phyloP scores from a whole-genome alignment of 2,329 filamentous ascomycete genomes.

The Arthrobotrys megalospora region DNA sequence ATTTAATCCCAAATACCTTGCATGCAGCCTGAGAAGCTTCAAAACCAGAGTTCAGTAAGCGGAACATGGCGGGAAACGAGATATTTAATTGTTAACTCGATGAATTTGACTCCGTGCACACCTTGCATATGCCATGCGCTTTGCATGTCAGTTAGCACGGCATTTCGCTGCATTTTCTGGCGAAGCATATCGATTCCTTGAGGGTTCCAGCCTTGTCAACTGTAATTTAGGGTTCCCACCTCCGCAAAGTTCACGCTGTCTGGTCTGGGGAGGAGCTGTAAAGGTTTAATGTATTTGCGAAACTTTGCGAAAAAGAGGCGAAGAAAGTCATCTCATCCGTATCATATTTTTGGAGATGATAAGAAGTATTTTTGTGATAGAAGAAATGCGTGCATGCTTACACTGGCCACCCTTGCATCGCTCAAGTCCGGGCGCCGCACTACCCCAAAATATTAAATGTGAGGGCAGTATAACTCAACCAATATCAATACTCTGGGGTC shows the following conservation, averaged over 20 bases:
- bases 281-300: slow-evolving; percentile 32
- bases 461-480: slow-evolving; percentile 7
- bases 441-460: slow-evolving; percentile 41
- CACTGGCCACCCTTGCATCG: slow-evolving; percentile 52
- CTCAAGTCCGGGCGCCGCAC: slow-evolving; percentile 46
- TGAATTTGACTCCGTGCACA: slow-evolving; percentile 21
- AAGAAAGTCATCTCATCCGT: slow-evolving; percentile 32
- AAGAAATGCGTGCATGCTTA: slow-evolving; percentile 19
- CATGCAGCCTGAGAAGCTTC: slow-evolving; percentile 31
- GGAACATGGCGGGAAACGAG: slow-evolving; percentile 59
- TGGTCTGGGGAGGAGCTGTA: background rate
- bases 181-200: slow-evolving; percentile 47
- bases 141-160: slow-evolving; percentile 20
- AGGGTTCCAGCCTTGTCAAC: slow-evolving; percentile 37
- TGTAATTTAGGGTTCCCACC: slow-evolving; percentile 49
- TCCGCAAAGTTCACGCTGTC: background rate
- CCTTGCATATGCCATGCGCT: slow-evolving; percentile 32
- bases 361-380: slow-evolving; percentile 42
- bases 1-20: slow-evolving; percentile 36
- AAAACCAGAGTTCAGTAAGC: slow-evolving; percentile 53
- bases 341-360: slow-evolving; percentile 43
- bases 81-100: slow-evolving; percentile 51
- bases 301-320: slow-evolving; percentile 45
- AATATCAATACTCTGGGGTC: background rate
- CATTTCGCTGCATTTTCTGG: slow-evolving; percentile 37